Evolutionary conservation across 192 early-diverging fungal genomes (phyloP).

Genomic region (Umbelopsis vinacea): DNA sequence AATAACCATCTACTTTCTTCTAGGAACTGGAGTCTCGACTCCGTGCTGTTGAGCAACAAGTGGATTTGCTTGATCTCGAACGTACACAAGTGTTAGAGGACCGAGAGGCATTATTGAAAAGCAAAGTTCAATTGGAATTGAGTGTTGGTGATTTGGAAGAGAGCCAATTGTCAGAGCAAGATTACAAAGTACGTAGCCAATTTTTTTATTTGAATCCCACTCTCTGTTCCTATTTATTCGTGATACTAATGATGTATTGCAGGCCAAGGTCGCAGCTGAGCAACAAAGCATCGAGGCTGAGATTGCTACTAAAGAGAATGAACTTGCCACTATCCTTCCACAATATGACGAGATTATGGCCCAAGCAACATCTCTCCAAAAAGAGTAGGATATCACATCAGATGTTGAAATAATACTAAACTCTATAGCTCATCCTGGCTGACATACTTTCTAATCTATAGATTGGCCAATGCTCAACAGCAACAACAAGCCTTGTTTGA

Average conservation of each 20-base stretch:
- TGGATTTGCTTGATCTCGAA: conserved; percentile 71
- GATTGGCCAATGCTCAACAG: conserved; percentile 65
- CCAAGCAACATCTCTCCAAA: not conserved
- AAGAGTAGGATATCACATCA: not conserved
- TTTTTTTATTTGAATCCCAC: not conserved
- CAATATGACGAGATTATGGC: conserved; percentile 58
- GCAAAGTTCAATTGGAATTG: conserved; percentile 78
- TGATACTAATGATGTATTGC: not conserved
- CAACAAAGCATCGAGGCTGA: conserved; percentile 51
- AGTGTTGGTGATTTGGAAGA: conserved; percentile 84
- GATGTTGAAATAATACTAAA: not conserved
- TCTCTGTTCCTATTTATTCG: not conserved
- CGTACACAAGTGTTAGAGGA: conserved; percentile 75
- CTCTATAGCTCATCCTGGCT: not conserved
- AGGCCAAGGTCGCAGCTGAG: conserved; percentile 31
- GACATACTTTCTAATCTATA: conserved; percentile 27
- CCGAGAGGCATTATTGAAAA: conserved; percentile 74
- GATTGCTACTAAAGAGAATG: conserved; percentile 64
- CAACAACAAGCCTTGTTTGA: conserved; percentile 79
- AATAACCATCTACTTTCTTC: not conserved
- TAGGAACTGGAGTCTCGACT: conserved; percentile 53
- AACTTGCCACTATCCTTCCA: conserved; percentile 68
- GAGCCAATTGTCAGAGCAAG: conserved; percentile 46
- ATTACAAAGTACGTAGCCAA: conserved; percentile 44
- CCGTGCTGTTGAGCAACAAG: conserved; percentile 61